Evolutionary conservation across 176 grass and related monocot species (phyloP).

Genomic region (Ensete ventricosum): DNA sequence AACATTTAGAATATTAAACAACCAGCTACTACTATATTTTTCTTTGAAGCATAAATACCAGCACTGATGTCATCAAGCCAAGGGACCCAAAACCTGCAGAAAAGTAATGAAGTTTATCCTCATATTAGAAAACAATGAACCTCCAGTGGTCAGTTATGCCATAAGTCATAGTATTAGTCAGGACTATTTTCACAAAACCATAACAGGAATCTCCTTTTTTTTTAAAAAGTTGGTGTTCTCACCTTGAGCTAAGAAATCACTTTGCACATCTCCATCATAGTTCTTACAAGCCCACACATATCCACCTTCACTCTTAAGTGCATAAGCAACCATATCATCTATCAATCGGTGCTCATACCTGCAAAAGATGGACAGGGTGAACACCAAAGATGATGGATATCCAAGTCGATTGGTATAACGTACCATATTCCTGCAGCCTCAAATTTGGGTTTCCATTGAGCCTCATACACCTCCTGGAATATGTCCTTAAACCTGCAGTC

Average conservation of each 20-base stretch:
- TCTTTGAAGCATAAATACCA: constrained; percentile 30
- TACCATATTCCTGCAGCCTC: constrained; percentile 78
- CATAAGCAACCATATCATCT: constrained; percentile 99
- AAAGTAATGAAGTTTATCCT: not conserved
- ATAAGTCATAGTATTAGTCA: not conserved
- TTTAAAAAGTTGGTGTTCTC: not conserved
- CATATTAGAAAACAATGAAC: not conserved
- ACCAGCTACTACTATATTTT: not conserved
- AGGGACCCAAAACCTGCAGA: constrained; percentile 91
- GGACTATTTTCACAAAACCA: not conserved
- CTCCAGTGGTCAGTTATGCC: not conserved
- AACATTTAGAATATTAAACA: not conserved
- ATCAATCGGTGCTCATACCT: constrained; percentile 99
- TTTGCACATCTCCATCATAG: constrained; percentile 97
- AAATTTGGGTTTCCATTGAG: constrained; percentile 75
- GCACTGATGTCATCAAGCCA: constrained; percentile 83
- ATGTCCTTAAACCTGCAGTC: constrained; percentile 82
- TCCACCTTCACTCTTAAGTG: constrained; percentile 89
- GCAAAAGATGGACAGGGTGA: constrained; percentile 17
- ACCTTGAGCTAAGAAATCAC: constrained; percentile 97
- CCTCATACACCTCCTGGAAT: constrained; percentile 89
- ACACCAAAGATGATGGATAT: not conserved
- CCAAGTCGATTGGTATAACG: constrained; percentile 19
- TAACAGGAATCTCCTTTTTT: not conserved
- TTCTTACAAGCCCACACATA: constrained; percentile 99